Evolutionary conservation across 108 stramenopile genomes (phyloP).

Genomic region (Cyclostephanos tholiformis): DNA sequence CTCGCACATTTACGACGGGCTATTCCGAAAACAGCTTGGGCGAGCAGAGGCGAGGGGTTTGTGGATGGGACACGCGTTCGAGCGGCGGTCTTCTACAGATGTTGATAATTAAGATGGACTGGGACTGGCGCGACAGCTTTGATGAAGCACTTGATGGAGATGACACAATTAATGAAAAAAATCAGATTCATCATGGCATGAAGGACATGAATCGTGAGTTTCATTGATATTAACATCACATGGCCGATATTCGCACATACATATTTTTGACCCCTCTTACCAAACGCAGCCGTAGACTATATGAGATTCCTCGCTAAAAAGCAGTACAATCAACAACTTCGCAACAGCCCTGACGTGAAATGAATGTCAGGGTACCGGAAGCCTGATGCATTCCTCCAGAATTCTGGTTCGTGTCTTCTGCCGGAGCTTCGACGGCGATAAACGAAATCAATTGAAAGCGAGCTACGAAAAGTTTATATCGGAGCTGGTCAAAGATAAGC

Average conservation of each 20-base stretch:
- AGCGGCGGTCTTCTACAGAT: too few relatives aligned
- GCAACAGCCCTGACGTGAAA: slow-evolving; percentile 42
- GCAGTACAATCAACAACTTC: slow-evolving; percentile 32
- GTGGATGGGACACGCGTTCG: slow-evolving; percentile 16
- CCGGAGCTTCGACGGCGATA: background rate
- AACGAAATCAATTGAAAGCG: background rate
- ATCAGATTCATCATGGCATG: slow-evolving; percentile 69
- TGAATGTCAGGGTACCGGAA: background rate
- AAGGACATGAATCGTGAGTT: slow-evolving; percentile 62
- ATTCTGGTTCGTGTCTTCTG: background rate
- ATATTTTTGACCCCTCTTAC: background rate
- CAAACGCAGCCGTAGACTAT: slow-evolving; percentile 42
- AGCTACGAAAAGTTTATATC: background rate
- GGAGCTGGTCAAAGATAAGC: background rate
- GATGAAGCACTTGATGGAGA: slow-evolving; percentile 27
- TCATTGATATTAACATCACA: background rate
- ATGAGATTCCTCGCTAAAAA: slow-evolving; percentile 73
- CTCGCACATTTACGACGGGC: slow-evolving; percentile 81
- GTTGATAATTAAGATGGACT: too few relatives aligned
- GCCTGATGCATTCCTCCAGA: background rate
- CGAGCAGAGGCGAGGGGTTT: slow-evolving; percentile 25
- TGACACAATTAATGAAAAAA: slow-evolving; percentile 72
- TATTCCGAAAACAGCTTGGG: slow-evolving; percentile 36
- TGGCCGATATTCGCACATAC: background rate
- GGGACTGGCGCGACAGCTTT: background rate